A percentile compares a stretch with the other conserved stretches of the same genome.
Conservation (phyloP, 176 grass and related monocot genomes). For the Guadua angustifolia region DNA sequence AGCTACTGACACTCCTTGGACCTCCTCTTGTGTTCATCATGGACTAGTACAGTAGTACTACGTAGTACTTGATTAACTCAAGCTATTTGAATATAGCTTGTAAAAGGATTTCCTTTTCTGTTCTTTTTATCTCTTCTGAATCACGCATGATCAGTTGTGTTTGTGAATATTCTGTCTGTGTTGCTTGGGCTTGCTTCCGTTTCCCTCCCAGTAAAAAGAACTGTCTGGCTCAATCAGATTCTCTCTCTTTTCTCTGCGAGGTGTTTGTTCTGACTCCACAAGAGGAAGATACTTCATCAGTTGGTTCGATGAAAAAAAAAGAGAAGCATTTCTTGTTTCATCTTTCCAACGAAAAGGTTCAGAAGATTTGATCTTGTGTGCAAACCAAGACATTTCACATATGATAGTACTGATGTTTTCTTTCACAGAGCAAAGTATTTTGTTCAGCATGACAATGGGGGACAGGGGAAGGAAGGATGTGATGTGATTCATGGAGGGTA, state of each 20-base stretch:
- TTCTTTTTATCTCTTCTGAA: background rate
- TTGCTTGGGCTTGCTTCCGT: background rate
- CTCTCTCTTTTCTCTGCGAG: background rate
- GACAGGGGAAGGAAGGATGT: background rate
- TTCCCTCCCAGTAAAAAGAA: background rate
- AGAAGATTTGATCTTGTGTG: background rate
- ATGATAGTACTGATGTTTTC: no score
- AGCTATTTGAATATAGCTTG: background rate
- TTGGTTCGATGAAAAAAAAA: background rate
- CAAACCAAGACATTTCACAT: background rate
- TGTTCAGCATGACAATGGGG: background rate
- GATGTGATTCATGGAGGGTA: background rate
- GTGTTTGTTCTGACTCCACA: conserved; percentile 12
- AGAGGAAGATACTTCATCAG: conserved; percentile 24
- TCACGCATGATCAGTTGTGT: background rate
- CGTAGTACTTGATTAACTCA: background rate
- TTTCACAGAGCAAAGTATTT: background rate
- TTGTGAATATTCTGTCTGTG: background rate
- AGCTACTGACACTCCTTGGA: background rate
- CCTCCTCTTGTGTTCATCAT: conserved; percentile 4
- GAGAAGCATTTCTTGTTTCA: background rate
- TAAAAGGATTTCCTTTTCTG: background rate
- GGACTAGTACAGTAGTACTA: background rate
- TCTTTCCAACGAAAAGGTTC: background rate
- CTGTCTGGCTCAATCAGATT: background rate